These are phyloP conservation scores for Artemisia tridentata DNA, from an alignment of 129 eudicot species.

Conservation along the genomic window DNA sequence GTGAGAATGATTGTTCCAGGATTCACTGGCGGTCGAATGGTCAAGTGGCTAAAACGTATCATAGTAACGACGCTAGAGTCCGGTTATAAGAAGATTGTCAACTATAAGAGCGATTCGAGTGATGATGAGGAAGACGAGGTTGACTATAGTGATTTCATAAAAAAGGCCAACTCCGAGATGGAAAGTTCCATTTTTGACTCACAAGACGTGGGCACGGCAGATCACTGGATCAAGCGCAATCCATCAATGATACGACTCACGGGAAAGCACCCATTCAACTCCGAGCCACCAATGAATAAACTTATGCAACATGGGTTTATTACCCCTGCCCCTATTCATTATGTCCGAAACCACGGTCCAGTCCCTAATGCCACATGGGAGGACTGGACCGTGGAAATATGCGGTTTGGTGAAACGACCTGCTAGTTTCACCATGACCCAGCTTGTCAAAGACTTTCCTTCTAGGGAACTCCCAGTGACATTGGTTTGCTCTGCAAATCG, in stretches of 20 bases:
- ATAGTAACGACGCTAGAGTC: constrained; percentile 70
- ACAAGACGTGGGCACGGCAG: constrained; percentile 69
- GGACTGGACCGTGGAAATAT: constrained; percentile 80
- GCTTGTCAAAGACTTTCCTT: constrained; percentile 51
- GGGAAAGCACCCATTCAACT: constrained; percentile 94
- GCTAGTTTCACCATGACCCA: constrained; percentile 63
- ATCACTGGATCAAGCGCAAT: constrained; percentile 79
- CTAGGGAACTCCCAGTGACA: constrained; percentile 61
- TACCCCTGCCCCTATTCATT: constrained; percentile 88
- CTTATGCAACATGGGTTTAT: constrained; percentile 98
- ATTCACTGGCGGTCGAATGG: constrained; percentile 92
- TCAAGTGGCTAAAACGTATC: constrained; percentile 86
- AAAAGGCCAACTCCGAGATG: constrained; percentile 47
- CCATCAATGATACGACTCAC: constrained; percentile 79
- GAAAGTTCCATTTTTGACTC: constrained; percentile 61
- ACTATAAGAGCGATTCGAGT: constrained; percentile 27
- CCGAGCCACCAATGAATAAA: constrained; percentile 76
- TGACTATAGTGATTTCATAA: constrained; percentile 33
- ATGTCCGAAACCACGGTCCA: constrained; percentile 89
- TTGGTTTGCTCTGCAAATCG: constrained; percentile 93
- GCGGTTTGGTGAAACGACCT: constrained; percentile 69
- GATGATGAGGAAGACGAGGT: constrained; percentile 37
- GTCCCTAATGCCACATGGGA: constrained; percentile 70
- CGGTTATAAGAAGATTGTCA: constrained; percentile 37
- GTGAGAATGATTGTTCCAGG: constrained; percentile 88